Conservation (phyloP, 2,329 filamentous ascomycete genomes). For the Paraphaeosphaeria minitans region DNA sequence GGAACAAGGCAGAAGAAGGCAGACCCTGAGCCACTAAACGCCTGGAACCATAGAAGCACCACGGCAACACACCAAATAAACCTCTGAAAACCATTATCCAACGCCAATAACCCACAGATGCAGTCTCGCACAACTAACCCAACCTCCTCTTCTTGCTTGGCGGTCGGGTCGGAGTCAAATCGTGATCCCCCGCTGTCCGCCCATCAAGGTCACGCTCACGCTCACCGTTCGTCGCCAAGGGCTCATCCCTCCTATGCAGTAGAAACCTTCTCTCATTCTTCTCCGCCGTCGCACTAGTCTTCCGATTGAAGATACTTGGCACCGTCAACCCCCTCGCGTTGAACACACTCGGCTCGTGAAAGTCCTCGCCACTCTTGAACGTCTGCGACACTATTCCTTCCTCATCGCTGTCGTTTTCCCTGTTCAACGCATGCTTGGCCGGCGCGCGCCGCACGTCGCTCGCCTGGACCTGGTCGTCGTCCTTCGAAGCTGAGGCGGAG, state of each 20-base stretch:
- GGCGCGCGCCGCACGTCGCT: background rate
- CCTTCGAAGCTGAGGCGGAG: background rate
- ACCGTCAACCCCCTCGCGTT: slow-evolving; percentile 1
- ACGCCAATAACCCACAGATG: background rate
- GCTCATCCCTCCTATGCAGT: background rate
- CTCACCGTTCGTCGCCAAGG: background rate
- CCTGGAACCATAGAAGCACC: background rate
- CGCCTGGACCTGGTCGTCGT: background rate
- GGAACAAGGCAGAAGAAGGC: background rate
- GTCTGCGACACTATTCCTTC: background rate
- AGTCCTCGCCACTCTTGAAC: background rate
- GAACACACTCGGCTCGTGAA: slow-evolving; percentile 4
- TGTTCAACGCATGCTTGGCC: background rate
- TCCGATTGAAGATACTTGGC: slow-evolving; percentile 2
- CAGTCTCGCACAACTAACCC: background rate
- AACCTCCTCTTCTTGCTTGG: background rate
- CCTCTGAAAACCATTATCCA: background rate
- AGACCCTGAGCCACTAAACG: background rate
- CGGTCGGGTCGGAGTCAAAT: background rate
- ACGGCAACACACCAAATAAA: background rate
- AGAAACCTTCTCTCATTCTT: background rate
- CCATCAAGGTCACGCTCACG: no score
- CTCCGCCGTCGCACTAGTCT: background rate
- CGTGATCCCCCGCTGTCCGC: background rate
- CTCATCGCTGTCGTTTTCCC: background rate